Conservation (phyloP, 179 eudicot genomes). For the Patellifolia procumbens region DNA sequence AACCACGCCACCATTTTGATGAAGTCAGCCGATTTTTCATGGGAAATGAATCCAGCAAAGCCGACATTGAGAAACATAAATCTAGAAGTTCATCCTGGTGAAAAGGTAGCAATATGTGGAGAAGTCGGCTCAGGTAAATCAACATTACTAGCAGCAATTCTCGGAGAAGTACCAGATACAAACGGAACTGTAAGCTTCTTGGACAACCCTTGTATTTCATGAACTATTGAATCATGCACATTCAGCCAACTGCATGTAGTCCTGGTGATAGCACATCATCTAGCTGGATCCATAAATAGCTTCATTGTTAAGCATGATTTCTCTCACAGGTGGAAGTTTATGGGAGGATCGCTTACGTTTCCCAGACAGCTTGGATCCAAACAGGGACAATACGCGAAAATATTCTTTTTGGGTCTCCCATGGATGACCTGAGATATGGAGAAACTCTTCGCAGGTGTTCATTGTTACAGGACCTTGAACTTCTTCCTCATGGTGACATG, state of each 20-base stretch:
- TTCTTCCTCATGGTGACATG: too few relatives aligned
- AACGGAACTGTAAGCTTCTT: slow-evolving; percentile 59
- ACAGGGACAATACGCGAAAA: slow-evolving; percentile 77
- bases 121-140: too few relatives aligned
- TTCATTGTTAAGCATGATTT: background rate
- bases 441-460: too few relatives aligned
- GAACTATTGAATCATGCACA: background rate
- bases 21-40: slow-evolving; percentile 53
- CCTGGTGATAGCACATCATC: background rate
- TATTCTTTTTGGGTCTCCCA: too few relatives aligned
- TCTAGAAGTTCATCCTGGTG: too few relatives aligned
- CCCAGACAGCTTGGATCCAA: slow-evolving; percentile 89
- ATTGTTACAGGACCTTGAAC: too few relatives aligned
- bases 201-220: background rate
- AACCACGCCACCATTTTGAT: slow-evolving; percentile 35
- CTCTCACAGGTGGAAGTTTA: too few relatives aligned
- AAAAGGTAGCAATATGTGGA: too few relatives aligned
- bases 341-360: slow-evolving; percentile 67
- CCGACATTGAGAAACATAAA: too few relatives aligned
- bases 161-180: slow-evolving; percentile 53
- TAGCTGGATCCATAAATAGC: background rate
- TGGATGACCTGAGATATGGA: too few relatives aligned
- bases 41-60: too few relatives aligned
- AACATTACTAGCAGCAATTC: too few relatives aligned
- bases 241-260: background rate